Evolutionary conservation across 1,139 yeast genomes (phyloP), one percentile per base, ranked within the genome.

Genomic region (Saccharomyces pastorianus): DNA sequence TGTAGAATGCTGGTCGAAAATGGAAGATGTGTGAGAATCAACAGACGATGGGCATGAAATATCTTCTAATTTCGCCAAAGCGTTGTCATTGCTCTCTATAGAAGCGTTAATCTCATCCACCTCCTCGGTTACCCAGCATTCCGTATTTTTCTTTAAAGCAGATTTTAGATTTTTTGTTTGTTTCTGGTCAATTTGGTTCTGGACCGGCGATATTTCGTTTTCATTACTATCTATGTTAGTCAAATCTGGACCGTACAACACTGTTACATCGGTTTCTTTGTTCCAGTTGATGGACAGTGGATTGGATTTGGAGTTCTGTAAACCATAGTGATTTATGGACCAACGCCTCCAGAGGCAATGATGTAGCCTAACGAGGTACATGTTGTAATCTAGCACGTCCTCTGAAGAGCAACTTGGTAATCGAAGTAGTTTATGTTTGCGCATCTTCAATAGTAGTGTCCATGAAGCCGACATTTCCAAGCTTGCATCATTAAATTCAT

Each of bases 301-400:
- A 44, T 62, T 59, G 27, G 57, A 50, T 49, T 53, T 56, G 27
- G 38, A 20, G 34, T 48, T 49, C 2, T 49, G 51, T 9, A 58
- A 38, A n/a, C 53, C 52, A 51, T 49, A 56, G 32, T 58, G 57
- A 27, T 60, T 58, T 49, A 61, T 58, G n/a, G 61, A 61, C 62
- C 64, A 61, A n/a, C 66, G 58, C 47, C 66, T 57, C 66, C 66
- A 63, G 14, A 63, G 57, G 50, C 62, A 57, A 47, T 63, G 64
- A 52, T 61, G 63, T 49, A 63, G 50, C 31, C 66, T 53, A 47
- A 60, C 55, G 52, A 61, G 49, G 49, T 62, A 62, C 53, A 58
- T 53, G 46, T 56, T 55, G 46, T 62, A 62, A 51, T 60, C 65
- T 4, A 50, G 46, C 41, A 57, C 59, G 46, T 61, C 59, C 47